A percentile compares a stretch with the other conserved stretches of the same genome.
These are phyloP conservation scores for Globisporangium middletonii DNA, from an alignment of 352 stramenopile species.

Conservation along the genomic window DNA sequence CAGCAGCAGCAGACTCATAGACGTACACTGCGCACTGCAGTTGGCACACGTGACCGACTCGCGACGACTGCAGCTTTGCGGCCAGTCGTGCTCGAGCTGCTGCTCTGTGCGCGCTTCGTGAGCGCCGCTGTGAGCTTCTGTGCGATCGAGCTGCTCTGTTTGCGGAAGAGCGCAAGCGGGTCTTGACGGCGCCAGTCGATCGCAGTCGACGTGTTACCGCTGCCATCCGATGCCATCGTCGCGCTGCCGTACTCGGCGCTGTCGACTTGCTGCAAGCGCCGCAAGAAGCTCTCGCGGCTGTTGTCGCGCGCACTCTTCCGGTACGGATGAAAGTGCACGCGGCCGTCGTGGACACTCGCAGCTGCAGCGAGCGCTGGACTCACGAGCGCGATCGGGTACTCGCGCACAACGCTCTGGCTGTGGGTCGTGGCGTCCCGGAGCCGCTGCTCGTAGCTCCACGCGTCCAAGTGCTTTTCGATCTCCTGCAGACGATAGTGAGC, in stretches of 20 bases:
- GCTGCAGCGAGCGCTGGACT: slow-evolving; percentile 9
- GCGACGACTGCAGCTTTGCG: slow-evolving; percentile 7
- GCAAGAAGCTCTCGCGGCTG: slow-evolving; percentile 31
- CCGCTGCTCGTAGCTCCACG: slow-evolving; percentile 43
- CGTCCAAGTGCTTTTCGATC: slow-evolving; percentile 33
- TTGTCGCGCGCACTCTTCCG: slow-evolving; percentile 8
- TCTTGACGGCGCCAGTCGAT: slow-evolving; percentile 23
- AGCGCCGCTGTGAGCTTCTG: slow-evolving; percentile 31
- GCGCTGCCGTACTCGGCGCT: slow-evolving; percentile 34
- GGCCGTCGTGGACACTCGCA: neutral
- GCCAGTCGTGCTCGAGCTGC: slow-evolving; percentile 5
- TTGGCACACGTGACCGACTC: neutral
- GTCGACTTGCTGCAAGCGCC: slow-evolving; percentile 34
- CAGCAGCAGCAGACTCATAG: neutral
- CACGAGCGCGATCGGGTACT: slow-evolving; percentile 41
- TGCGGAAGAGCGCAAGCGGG: slow-evolving; percentile 24
- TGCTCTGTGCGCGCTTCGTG: slow-evolving; percentile 11
- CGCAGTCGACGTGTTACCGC: slow-evolving; percentile 4
- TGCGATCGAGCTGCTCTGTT: slow-evolving; percentile 27
- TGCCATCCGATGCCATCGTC: slow-evolving; percentile 18
- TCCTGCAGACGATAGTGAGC: slow-evolving; percentile 20
- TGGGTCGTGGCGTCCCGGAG: slow-evolving; percentile 37
- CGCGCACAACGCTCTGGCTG: slow-evolving; percentile 33
- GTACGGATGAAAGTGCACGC: slow-evolving; percentile 7
- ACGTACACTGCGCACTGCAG: slow-evolving; percentile 3